A percentile compares a stretch with the other conserved stretches of the same genome.
Evolutionary conservation across 495 filamentous ascomycete species (phyloP).

Genomic region (Podospora pseudocomata): DNA sequence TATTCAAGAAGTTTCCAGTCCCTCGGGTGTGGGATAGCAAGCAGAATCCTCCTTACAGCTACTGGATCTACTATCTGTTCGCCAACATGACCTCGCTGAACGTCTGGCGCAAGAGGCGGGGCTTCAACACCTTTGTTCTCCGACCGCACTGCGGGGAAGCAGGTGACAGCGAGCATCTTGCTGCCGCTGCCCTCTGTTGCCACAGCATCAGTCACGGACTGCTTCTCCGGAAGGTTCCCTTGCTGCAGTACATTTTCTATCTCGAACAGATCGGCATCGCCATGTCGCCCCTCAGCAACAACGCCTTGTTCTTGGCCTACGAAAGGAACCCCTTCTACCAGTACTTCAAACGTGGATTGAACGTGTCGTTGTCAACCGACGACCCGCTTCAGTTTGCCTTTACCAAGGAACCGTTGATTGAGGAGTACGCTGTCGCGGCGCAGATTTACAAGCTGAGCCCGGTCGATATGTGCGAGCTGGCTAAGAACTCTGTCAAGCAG

Average conservation of each 20-base stretch:
- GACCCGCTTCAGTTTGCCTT: constrained; percentile 98
- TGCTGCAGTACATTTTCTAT: constrained; percentile 96
- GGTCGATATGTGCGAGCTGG: constrained; percentile 98
- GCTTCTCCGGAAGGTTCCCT: constrained; percentile 84
- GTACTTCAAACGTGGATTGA: constrained; percentile 91
- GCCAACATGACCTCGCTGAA: constrained; percentile 93
- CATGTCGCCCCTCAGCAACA: constrained; percentile 98
- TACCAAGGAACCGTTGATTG: constrained; percentile 95
- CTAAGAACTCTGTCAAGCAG: constrained; percentile 90
- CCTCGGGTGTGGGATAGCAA: constrained; percentile 83
- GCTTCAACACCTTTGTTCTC: constrained; percentile 93
- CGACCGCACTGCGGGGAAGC: constrained; percentile 96
- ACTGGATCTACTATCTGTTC: constrained; percentile 98
- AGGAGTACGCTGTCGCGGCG: constrained; percentile 95
- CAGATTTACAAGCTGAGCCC: constrained; percentile 98
- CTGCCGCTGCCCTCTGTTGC: constrained; percentile 86
- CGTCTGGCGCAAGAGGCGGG: constrained; percentile 79
- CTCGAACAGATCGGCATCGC: constrained; percentile 97
- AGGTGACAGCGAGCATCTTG: constrained; percentile 93
- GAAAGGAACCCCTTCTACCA: constrained; percentile 93
- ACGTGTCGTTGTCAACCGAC: constrained; percentile 94
- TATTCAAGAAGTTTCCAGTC: constrained; percentile 90
- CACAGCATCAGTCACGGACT: constrained; percentile 98
- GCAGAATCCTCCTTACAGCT: constrained; percentile 96
- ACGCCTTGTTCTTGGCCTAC: constrained; percentile 93